Evolutionary conservation across 345 rosid species (phyloP), one percentile per base, ranked within the genome.

Genomic region (Atalantia buxifolia): DNA sequence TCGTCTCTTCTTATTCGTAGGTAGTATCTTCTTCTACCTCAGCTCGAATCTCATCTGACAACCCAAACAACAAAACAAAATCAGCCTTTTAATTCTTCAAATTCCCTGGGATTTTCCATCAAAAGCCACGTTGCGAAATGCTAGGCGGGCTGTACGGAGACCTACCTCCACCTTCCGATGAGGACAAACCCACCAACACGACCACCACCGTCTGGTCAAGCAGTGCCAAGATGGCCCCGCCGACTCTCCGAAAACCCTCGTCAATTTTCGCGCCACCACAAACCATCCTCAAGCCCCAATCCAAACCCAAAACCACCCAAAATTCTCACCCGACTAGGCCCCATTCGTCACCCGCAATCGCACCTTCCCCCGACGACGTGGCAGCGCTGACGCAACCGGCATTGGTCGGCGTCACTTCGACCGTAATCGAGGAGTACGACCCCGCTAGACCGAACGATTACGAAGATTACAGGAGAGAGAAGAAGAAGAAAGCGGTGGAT

Each of bases 161-260:
- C 65, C 98, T 96, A 12, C 98, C 99, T 74, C 99, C 99, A n/a
- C 99, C 99, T 22, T 86, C 97, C 13, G 97, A 90, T 64, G 98
- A 94, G 64, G 97, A 92, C 59, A 93, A 95, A 70, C 85, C 97
- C 55, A 81, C 81, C 31, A 78, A 84, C 50, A 88, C 87, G 6
- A 5, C 90, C 78, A 70, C 97, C 30, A 77, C 90, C 71, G 95
- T 90, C 24, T 96, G 98, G 99, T 94, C 99, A 24, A 87, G 88
- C 85, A 90, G 86, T 80, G 82, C 94, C 60, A 90, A 92, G 76
- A 92, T 94, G 92, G 98, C 99, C 35, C 98, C 99, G 27, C 86
- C 99, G 0, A 90, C 95, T 22, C 97, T 97, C 72, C 94, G 99
- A 48, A 97, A 97, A 71, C 92, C 98, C 22, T 66, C 87, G 21